Conservation (phyloP, 768 basidiomycete genomes). For the Pulveroboletus sp. region DNA sequence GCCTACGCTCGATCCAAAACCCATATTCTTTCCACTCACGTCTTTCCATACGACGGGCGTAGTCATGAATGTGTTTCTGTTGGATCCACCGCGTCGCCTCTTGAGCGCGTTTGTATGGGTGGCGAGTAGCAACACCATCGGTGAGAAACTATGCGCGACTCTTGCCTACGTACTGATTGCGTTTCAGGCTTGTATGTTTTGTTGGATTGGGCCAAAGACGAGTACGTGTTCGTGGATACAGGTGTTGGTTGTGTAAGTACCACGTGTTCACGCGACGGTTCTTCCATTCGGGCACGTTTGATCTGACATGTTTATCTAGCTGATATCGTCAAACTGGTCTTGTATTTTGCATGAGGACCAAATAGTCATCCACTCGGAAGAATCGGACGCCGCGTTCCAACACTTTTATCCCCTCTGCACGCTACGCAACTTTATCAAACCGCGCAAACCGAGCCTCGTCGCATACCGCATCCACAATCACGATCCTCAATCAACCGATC, state of each 20-base stretch:
- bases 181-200: constrained; percentile 62
- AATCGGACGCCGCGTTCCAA: constrained; percentile 61
- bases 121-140: constrained; percentile 37
- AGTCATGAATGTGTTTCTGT: constrained; percentile 76
- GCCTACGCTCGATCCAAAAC: constrained; percentile 25
- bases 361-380: constrained; percentile 75
- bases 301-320: constrained; percentile 34
- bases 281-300: neutral
- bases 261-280: constrained; percentile 1
- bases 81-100: constrained; percentile 60
- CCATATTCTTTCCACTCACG: constrained; percentile 57
- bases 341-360: constrained; percentile 65
- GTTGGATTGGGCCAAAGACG: constrained; percentile 61
- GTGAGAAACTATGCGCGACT: constrained; percentile 9
- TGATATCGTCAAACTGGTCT: constrained; percentile 72
- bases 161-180: neutral
- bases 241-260: constrained; percentile 67
- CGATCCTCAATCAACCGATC: constrained; percentile 3
- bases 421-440: constrained; percentile 29
- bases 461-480: constrained; percentile 3
- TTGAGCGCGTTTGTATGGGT: constrained; percentile 73
- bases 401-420: constrained; percentile 60
- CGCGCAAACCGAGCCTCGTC: constrained; percentile 23
- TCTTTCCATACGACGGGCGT: constrained; percentile 63
- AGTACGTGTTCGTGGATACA: constrained; percentile 73